Conservation (phyloP, 2,329 filamentous ascomycete species). For the Fusarium sp. region DNA sequence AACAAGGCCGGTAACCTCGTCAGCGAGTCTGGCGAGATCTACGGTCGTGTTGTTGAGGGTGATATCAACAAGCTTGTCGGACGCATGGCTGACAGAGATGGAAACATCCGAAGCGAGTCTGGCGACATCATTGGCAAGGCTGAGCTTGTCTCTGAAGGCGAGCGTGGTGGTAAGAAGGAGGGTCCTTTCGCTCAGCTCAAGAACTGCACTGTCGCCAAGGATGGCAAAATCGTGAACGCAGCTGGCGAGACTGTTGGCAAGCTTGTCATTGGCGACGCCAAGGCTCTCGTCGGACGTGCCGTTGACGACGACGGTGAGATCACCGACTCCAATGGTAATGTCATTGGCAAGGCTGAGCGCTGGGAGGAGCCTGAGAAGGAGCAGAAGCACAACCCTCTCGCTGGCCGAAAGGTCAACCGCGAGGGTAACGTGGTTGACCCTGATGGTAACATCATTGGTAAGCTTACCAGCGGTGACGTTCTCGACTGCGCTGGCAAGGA, state of each 20-base stretch:
- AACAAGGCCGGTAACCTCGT: conserved; percentile 76
- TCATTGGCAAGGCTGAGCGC: conserved; percentile 67
- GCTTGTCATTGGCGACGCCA: conserved; percentile 76
- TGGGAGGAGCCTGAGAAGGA: conserved; percentile 68
- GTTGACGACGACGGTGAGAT: conserved; percentile 89
- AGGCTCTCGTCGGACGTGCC: conserved; percentile 75
- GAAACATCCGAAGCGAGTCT: conserved; percentile 78
- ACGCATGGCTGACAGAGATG: conserved; percentile 77
- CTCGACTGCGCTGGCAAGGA: conserved; percentile 74
- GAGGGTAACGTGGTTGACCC: conserved; percentile 69
- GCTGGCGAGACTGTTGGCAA: conserved; percentile 78
- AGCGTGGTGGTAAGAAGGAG: conserved; percentile 71
- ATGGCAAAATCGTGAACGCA: conserved; percentile 74
- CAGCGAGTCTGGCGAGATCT: conserved; percentile 64
- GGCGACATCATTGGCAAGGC: conserved; percentile 76
- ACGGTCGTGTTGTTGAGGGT: conserved; percentile 75
- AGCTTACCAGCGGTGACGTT: conserved; percentile 74
- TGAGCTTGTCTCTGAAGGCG: conserved; percentile 74
- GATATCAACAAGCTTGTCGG: conserved; percentile 72
- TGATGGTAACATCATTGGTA: conserved; percentile 71
- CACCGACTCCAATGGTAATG: conserved; percentile 77
- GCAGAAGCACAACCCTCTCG: conserved; percentile 63
- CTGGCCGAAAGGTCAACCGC: conserved; percentile 66
- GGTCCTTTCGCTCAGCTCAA: conserved; percentile 76
- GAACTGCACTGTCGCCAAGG: conserved; percentile 74